Percentiles rank a stretch among this genome's conserved stretches.
Conservation (phyloP, 768 basidiomycete genomes). For the Tricholoma saponaceum region DNA sequence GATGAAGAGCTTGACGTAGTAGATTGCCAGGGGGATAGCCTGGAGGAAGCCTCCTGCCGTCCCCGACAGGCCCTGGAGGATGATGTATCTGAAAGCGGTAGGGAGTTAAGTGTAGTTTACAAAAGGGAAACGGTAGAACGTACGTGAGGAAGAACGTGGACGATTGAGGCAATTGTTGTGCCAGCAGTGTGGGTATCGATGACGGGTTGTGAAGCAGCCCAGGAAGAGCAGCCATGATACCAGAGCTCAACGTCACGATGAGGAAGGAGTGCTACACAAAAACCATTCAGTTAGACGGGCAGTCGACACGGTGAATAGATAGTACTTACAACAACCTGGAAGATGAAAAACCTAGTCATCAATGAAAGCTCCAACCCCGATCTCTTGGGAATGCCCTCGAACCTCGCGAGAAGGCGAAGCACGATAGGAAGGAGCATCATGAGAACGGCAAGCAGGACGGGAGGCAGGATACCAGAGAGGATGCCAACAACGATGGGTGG, state of each 20-base stretch:
- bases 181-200: constrained; percentile 66
- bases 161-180: constrained; percentile 72
- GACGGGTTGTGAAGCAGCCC: constrained; percentile 63
- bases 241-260: constrained; percentile 80
- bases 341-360: constrained; percentile 90
- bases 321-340: constrained; percentile 80
- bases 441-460: constrained; percentile 82
- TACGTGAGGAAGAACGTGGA: constrained; percentile 91
- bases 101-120: background rate
- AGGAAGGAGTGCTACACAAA: constrained; percentile 82
- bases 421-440: constrained; percentile 87
- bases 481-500: constrained; percentile 70
- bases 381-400: constrained; percentile 88
- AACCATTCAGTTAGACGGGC: background rate
- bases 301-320: background rate
- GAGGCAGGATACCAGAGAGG: constrained; percentile 82
- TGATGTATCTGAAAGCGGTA: constrained; percentile 45
- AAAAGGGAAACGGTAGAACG: constrained; percentile 14
- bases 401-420: constrained; percentile 70
- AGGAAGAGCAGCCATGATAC: constrained; percentile 71
- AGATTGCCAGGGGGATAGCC: constrained; percentile 68
- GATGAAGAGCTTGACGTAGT: constrained; percentile 88
- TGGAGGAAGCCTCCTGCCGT: constrained; percentile 80
- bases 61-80: constrained; percentile 78
- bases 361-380: constrained; percentile 84